These are phyloP conservation scores for Aristolochia contorta DNA, from an alignment of 164 flowering plant species.

Conservation along the genomic window DNA sequence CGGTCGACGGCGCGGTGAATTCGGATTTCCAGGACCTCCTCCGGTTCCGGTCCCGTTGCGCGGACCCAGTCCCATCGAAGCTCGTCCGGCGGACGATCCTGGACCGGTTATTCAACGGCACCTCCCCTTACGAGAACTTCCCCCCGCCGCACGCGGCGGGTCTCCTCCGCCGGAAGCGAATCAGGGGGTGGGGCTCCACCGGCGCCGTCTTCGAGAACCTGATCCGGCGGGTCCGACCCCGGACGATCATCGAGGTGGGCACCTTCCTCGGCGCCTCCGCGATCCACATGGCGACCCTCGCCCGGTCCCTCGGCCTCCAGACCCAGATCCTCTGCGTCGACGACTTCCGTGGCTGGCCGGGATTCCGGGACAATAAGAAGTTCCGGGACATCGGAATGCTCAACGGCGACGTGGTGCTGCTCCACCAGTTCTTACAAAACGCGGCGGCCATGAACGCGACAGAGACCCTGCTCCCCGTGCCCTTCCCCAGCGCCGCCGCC, in stretches of 20 bases:
- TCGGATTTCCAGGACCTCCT: slow-evolving; percentile 22
- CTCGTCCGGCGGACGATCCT: slow-evolving; percentile 35
- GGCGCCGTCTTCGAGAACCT: slow-evolving; percentile 59
- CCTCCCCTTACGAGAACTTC: slow-evolving; percentile 47
- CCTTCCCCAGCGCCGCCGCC: slow-evolving; percentile 48
- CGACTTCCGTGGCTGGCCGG: slow-evolving; percentile 85
- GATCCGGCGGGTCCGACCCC: slow-evolving; percentile 39
- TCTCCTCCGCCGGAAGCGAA: slow-evolving; percentile 23
- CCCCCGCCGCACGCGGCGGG: slow-evolving; percentile 38
- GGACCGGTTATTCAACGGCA: slow-evolving; percentile 37
- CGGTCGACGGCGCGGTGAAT: background rate
- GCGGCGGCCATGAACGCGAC: slow-evolving; percentile 26
- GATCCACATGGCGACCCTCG: slow-evolving; percentile 51
- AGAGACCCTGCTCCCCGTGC: slow-evolving; percentile 40
- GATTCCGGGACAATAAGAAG: slow-evolving; percentile 32
- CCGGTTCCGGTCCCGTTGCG: slow-evolving; percentile 33
- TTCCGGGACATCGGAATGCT: slow-evolving; percentile 32
- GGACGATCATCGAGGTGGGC: slow-evolving; percentile 58
- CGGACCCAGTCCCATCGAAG: slow-evolving; percentile 24
- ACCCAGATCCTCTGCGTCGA: slow-evolving; percentile 67
- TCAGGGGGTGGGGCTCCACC: slow-evolving; percentile 70
- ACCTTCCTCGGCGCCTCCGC: slow-evolving; percentile 75
- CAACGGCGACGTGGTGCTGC: slow-evolving; percentile 51
- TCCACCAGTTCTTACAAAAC: slow-evolving; percentile 67
- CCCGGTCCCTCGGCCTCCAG: slow-evolving; percentile 37